phyloP scores from a whole-genome alignment of 768 basidiomycete genomes.

The Mycena olivaceomarginata region DNA sequence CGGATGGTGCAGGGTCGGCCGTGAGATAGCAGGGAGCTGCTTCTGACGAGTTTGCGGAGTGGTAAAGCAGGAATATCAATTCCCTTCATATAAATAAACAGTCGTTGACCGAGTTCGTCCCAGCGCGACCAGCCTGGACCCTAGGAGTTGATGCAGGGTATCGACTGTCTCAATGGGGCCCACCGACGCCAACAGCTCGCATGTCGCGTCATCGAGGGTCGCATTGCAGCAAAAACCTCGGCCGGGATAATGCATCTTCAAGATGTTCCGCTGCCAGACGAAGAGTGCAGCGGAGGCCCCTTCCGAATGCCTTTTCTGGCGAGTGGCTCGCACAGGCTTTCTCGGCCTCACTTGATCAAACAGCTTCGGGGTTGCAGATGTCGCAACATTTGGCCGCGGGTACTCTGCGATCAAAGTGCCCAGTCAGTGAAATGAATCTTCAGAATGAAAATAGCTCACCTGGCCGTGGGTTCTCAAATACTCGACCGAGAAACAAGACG shows the following conservation, averaged over 20 bases:
- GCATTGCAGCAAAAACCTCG: slow-evolving; percentile 4
- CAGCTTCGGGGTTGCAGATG: no score
- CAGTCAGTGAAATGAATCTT: no score
- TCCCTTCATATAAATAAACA: slow-evolving; percentile 5
- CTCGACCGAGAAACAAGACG: neutral
- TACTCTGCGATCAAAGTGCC: no score
- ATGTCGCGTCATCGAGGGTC: slow-evolving; percentile 22
- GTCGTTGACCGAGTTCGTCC: neutral
- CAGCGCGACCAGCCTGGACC: slow-evolving; percentile 21
- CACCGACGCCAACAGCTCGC: slow-evolving; percentile 8
- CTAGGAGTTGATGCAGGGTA: neutral
- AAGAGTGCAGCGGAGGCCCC: no score
- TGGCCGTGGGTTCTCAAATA: neutral
- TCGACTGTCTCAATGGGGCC: slow-evolving; percentile 11
- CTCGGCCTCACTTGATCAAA: no score
- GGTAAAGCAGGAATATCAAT: slow-evolving; percentile 16
- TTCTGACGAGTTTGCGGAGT: no score
- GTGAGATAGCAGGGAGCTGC: no score
- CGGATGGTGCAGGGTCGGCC: no score
- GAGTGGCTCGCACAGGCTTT: no score
- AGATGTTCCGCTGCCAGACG: no score
- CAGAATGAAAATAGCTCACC: neutral
- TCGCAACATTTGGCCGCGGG: no score
- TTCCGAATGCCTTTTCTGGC: no score
- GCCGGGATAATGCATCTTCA: neutral